Base-by-base conservation (phyloP, 192 early-diverging fungal genomes). In the Coemansia nantahalensis region DNA sequence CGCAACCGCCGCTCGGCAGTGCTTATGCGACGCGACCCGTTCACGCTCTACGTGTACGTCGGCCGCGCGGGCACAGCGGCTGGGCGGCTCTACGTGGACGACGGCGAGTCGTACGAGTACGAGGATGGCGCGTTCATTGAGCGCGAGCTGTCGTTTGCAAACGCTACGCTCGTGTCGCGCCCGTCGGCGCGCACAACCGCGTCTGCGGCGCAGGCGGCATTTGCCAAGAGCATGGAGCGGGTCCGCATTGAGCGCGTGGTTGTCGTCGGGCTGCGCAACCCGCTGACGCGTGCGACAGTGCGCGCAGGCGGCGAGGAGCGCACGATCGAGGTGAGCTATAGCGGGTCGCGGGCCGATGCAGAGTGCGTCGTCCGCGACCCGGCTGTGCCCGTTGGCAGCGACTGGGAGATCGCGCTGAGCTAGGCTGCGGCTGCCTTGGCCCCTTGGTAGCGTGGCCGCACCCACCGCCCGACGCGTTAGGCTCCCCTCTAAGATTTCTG, bases 51-150 rank as follows among this genome's bases (percentile, higher is more conserved):
- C 22, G 82, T 99, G 34, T 89, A 89, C 8, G 43, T 94, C 28
- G 80, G 89, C 54, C 72, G 62, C 41, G 54, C 77, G 65, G 85
- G 83, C 9, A 63, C 80, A 17, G 91, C 96, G 7, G 44, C 54
- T 4, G 97, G 95, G 19, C 45, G 48, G n/a, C 56, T 99, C 16
- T 97, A 97, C 56, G 57, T 90, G 39, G 97, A 99, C 68, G 97
- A 99, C 56, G 97, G 94, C 10, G 80, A 88, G 41, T 76, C 83
- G 1, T 98, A 83, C 58, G 82, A 75, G 30, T 88, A 83, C 54
- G 51, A 82, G 55, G 50, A 72, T 0, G 90, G 90, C 4, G 78
- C 75, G 24, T 98, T 86, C 67, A 71, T 93, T 17, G 65, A 70
- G 50, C 62, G 71, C 31, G 56, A 65, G 21, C 50, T 79, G 39